Base-by-base conservation (phyloP, 768 basidiomycete genomes). In the Amanita thiersii region DNA sequence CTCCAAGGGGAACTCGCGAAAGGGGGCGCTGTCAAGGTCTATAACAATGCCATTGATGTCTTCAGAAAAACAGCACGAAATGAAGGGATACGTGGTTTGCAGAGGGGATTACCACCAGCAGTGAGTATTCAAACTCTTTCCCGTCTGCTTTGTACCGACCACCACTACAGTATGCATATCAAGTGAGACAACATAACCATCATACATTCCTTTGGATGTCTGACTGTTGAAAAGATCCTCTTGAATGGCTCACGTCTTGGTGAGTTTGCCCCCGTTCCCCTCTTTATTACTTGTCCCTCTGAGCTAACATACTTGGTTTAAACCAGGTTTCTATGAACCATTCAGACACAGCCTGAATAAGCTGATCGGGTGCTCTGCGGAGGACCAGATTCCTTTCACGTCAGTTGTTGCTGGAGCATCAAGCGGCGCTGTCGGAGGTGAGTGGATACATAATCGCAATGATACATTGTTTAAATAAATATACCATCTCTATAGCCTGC, bases 1-100 rank as follows among this genome's bases (percentile, higher is more conserved):
- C 74, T 99, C 18, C 92, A 98, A 56, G 96, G 94, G 18, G 96
- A 98, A 60, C 76, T 99, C 8, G 79, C 86, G 24, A 90, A 84
- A 55, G 72, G 62, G 5, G 78, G 82, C 6, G 72, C 70, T 11
- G 58, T 63, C 49, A 86, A 79, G 56, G 87, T 97, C 2, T 99
- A 99, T 67, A 86, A 76, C 46, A 87, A 81, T 56, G 86, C 83
- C 64, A 39, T 90, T 30, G 93, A 98, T 54, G 91, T 87, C 10
- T 63, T 94, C 23, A 64, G 64, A 25, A 96, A 94, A 64, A 94
- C 92, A 4, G 92, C 81, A 77, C 73, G 60, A 56, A 79, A 93
- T 56, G 93, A 97, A 63, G 93, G 93, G 10, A 65, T 94, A 24
- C 70, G 81, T 24, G 93, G 96, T n/a, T 58, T 96, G 32, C 96